Base-by-base conservation (phyloP, 768 basidiomycete genomes). In the Chiua virens region DNA sequence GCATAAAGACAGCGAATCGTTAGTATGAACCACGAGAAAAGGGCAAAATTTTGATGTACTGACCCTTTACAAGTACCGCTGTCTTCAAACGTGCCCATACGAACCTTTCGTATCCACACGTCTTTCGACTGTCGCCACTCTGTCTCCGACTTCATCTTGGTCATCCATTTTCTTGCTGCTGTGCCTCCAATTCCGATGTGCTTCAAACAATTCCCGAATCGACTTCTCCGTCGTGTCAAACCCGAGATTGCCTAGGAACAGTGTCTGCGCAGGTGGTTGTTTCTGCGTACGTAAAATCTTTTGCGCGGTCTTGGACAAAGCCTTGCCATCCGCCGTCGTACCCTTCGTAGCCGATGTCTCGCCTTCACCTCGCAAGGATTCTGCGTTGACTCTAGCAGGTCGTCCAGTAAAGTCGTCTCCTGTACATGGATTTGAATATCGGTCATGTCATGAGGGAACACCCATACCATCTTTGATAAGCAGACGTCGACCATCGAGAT, bases 41-140 rank as follows among this genome's bases (percentile, higher is more conserved):
- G n/a, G n/a, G n/a, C n/a, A 14, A 30, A 2, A 73, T 79, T 5
- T 22, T 15, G 17, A 9, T 52, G 63, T 17, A 53, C 63, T 40
- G 42, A 97, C 96, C 96, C 96, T 78, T 98, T 99, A 73, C 96
- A 98, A 47, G 82, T 71, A 9, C 96, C 97, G 43, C 83, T 89
- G 68, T 99, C 96, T 66, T 98, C 93, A 58, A 99, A 99, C 17
- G 94, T 95, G 5, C 93, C 94, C 81, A 99, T 80, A 7, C 96
- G 83, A 25, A 99, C 73, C 65, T 92, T 92, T 54, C 89, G 78
- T 73, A 87, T 79, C 84, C 83, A 83, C 21, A 68, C 65, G 41
- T 80, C 78, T 22, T 63, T 56, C 8, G 52, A 35, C 58, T 11
- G 41, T 38, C 5, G 6, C 30, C 8, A 22, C 45, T n/a, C n/a